Conservation (phyloP, 257 asterid species). For the Scutellaria barbata region DNA sequence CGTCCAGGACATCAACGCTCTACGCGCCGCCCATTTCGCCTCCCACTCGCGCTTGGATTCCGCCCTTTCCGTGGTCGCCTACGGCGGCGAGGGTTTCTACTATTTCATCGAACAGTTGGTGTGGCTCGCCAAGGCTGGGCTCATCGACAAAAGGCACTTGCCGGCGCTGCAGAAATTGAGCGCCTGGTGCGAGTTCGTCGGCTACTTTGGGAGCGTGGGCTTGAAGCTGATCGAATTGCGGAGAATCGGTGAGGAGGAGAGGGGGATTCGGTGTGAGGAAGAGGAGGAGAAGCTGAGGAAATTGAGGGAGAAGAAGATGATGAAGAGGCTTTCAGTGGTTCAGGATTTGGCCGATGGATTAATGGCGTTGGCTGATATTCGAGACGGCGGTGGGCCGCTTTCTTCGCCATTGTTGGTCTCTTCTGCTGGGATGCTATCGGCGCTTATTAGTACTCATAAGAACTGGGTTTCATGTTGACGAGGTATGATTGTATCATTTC, state of each 20-base stretch:
- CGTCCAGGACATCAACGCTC: slow-evolving; percentile 79
- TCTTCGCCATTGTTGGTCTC: slow-evolving; percentile 65
- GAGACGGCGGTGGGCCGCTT: slow-evolving; percentile 72
- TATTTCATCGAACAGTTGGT: slow-evolving; percentile 86
- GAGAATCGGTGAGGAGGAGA: slow-evolving; percentile 56
- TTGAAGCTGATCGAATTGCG: slow-evolving; percentile 69
- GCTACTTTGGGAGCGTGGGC: slow-evolving; percentile 82
- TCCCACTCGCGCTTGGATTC: slow-evolving; percentile 40
- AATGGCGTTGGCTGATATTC: slow-evolving; percentile 86
- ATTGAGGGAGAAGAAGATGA: slow-evolving; percentile 75
- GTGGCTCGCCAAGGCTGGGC: slow-evolving; percentile 79
- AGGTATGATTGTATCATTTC: slow-evolving; percentile 15
- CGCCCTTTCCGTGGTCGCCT: slow-evolving; percentile 48
- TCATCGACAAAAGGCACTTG: slow-evolving; percentile 64
- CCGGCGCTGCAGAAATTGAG: slow-evolving; percentile 60
- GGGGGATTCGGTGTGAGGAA: slow-evolving; percentile 53
- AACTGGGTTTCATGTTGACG: slow-evolving; percentile 74
- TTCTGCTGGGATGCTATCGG: slow-evolving; percentile 75
- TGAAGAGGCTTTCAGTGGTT: slow-evolving; percentile 77
- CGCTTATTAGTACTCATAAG: slow-evolving; percentile 83
- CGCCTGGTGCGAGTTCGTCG: slow-evolving; percentile 85
- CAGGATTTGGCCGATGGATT: slow-evolving; percentile 90
- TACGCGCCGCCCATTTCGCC: slow-evolving; percentile 45
- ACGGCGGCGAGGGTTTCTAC: slow-evolving; percentile 89
- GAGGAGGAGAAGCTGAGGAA: slow-evolving; percentile 60